Base-by-base conservation (phyloP, 768 basidiomycete species). In the Termitomyces sp. region DNA sequence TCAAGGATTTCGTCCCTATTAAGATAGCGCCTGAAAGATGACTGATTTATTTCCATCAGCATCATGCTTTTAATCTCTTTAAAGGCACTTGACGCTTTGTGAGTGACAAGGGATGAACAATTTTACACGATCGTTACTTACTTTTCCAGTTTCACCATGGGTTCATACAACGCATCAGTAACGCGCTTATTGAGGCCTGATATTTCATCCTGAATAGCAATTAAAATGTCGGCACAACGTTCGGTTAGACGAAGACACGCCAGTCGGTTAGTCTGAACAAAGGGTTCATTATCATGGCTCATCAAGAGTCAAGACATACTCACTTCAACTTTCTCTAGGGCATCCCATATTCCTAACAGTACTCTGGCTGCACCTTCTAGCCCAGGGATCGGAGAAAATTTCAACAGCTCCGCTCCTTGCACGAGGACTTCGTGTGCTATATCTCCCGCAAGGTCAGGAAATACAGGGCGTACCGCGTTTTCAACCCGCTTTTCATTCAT, bases 11-110 rank as follows among this genome's bases (percentile, higher is more conserved):
- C 89, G 33, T 89, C 86, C 37, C 88, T 81, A 66, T 84, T 84
- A 30, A 93, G 75, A 66, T 89, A 92, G 8, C 89, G 79, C 69
- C 88, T 88, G 64, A 91, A 68, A 73, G 88, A 89, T 0, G 89
- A 84, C 8, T 88, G 74, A 42, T 81, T 72, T n/a, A 77, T 75
- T 60, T 88, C 83, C 58, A 81, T 83, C 54, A 76, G 65, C 47
- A 90, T 76, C 61, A 90, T 80, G 3, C 63, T 58, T 34, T 75
- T 70, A 4, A 89, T 77, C 13, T 72, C 57, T 8, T 59, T 57
- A 64, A 81, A 84, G 0, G 81, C 66, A n/a, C 76, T 78, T 39
- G 27, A 33, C 18, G 39, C 24, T 47, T 22, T 24, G 2, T 22
- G 22, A 30, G 58, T n/a, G 6, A n/a, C 33, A 7, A 18, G 34